Base-by-base conservation (phyloP, 2,329 filamentous ascomycete genomes). In the Grosmannia huntii region DNA sequence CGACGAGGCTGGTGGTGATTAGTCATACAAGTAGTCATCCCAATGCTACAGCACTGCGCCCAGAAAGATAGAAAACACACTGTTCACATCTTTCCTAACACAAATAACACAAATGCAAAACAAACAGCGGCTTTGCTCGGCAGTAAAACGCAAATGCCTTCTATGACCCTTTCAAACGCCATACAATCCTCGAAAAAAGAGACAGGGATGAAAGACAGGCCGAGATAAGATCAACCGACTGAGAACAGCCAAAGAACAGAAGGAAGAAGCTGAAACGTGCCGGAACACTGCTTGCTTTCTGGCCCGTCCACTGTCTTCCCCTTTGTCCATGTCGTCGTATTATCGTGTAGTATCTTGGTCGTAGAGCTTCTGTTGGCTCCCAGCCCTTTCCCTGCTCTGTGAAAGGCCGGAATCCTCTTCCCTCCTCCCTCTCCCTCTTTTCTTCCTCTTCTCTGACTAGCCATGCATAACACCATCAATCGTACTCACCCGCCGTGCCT, bases 111-210 rank as follows among this genome's bases (percentile, higher is more conserved):
- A n/a, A 21, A 33, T 3, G 21, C 49, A 31, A 19, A 28, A 57
- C 25, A 19, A 28, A 57, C 25, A 36, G 36, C 25, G 31, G 46
- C 19, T 50, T n/a, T 36, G 36, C 7, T 9, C 27, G 21, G n/a
- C n/a, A n/a, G 33, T 52, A 58, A 60, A 61, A 60, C 51, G 12
- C 23, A 61, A 38, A 61, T 57, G 59, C 60, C 56, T 58, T 64
- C 61, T 64, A 62, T 63, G 59, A 48, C 61, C 62, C 61, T 60
- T 61, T 58, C 58, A 58, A 64, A 65, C 63, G 62, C 63, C 64
- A 48, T 38, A 56, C 27, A 55, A 23, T 31, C 53, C 28, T 25
- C 54, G 33, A 56, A 48, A 38, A 51, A 44, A 14, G 36, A 57
- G 31, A 41, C 59, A 41, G 21, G 38, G 27, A 38, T 31, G 55